Evolutionary conservation across 108 stramenopile species (phyloP).

Genomic region (Cyclostephanos tholiformis): DNA sequence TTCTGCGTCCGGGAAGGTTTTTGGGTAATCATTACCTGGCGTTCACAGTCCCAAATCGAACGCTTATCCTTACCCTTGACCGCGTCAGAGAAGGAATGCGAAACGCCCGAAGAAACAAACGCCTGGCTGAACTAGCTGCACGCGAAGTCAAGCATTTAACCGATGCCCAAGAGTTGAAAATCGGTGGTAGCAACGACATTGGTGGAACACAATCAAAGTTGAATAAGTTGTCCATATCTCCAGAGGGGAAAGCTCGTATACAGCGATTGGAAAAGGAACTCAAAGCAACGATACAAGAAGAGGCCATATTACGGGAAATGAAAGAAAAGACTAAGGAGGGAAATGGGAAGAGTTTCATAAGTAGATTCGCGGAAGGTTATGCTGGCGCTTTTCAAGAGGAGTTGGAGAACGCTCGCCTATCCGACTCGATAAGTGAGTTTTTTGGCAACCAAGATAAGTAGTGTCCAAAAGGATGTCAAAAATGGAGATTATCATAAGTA

Average conservation of each 20-base stretch:
- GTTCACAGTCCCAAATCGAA: conserved; percentile 82
- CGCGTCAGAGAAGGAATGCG: conserved; percentile 77
- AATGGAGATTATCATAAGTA: neutral
- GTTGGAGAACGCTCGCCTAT: conserved; percentile 63
- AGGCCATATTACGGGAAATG: conserved; percentile 29
- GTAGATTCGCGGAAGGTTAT: conserved; percentile 88
- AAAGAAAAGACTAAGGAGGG: conserved; percentile 23
- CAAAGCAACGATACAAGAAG: conserved; percentile 39
- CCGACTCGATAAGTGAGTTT: conserved; percentile 76
- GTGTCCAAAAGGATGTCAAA: conserved; percentile 3
- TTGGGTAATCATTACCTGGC: conserved; percentile 87
- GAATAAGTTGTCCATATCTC: conserved; percentile 32
- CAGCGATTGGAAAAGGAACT: conserved; percentile 43
- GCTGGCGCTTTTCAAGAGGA: conserved; percentile 60
- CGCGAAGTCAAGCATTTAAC: conserved; percentile 45
- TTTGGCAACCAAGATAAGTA: conserved; percentile 58
- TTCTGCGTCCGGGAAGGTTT: conserved; percentile 84
- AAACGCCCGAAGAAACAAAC: conserved; percentile 76
- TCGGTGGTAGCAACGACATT: conserved; percentile 13
- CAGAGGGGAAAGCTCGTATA: conserved; percentile 39
- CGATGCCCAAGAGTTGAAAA: conserved; percentile 1
- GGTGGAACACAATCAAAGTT: conserved; percentile 18
- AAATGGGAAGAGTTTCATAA: conserved; percentile 64
- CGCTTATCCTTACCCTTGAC: conserved; percentile 85
- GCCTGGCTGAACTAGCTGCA: conserved; percentile 53